These are phyloP conservation scores for Cladorrhinum sp. DNA, from an alignment of 2,329 filamentous ascomycete genomes.

Conservation along the genomic window DNA sequence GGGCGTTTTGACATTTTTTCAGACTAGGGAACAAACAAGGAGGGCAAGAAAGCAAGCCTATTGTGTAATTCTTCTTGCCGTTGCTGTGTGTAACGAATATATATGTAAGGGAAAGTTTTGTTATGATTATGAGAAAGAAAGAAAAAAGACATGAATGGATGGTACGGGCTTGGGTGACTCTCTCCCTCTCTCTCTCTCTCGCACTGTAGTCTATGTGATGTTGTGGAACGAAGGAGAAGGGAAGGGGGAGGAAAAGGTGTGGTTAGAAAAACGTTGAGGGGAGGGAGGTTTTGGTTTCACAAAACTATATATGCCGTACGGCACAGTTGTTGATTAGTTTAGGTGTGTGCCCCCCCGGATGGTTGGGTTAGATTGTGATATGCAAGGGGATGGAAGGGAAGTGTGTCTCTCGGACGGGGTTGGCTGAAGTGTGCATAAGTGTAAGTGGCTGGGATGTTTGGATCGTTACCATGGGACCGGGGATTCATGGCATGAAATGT, in stretches of 20 bases:
- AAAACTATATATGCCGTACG: background rate
- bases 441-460: too few species aligned
- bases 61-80: background rate
- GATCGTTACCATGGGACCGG: too few species aligned
- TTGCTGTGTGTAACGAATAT: background rate
- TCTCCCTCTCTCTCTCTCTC: background rate
- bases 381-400: background rate
- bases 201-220: background rate
- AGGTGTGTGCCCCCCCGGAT: background rate
- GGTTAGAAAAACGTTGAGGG: too few species aligned
- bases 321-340: background rate
- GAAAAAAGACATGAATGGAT: background rate
- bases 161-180: background rate
- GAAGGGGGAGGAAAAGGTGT: background rate
- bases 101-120: background rate
- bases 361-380: background rate
- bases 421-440: too few species aligned
- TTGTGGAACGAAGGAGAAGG: background rate
- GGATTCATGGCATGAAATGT: too few species aligned
- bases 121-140: background rate
- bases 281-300: background rate
- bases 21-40: background rate
- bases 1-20: background rate
- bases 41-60: background rate
- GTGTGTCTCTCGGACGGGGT: too few species aligned